Evolutionary conservation across 1,284 basidiomycete species (phyloP).

Genomic region (Mycena citricolor): DNA sequence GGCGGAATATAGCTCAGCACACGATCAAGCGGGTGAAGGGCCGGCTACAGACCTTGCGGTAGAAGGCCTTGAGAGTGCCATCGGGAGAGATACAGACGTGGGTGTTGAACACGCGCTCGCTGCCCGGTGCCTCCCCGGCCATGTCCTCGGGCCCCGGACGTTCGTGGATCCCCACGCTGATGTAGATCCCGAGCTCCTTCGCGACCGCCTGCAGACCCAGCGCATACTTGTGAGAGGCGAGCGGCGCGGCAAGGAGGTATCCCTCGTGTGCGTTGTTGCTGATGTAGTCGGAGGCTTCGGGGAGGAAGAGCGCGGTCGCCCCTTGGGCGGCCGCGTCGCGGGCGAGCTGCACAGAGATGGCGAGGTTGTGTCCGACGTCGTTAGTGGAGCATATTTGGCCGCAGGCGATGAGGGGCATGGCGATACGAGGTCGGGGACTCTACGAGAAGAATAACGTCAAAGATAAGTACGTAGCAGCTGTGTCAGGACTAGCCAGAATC

Average conservation of each 20-base stretch:
- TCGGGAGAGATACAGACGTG: constrained; percentile 19
- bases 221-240: constrained; percentile 18
- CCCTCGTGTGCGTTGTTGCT: constrained; percentile 9
- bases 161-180: constrained; percentile 20
- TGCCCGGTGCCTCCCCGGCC: constrained; percentile 18
- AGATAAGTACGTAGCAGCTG: too few species aligned
- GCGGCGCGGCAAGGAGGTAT: constrained; percentile 17
- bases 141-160: constrained; percentile 13
- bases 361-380: constrained; percentile 18
- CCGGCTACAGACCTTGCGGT: constrained; percentile 17
- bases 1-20: neutral
- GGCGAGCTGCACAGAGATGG: constrained; percentile 17
- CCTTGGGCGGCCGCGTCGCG: constrained; percentile 18
- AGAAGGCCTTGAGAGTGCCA: constrained; percentile 10
- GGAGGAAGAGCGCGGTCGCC: constrained; percentile 19
- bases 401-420: constrained; percentile 22
- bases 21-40: neutral
- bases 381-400: constrained; percentile 23
- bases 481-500: too few species aligned
- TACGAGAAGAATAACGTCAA: too few species aligned
- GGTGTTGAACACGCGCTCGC: constrained; percentile 22
- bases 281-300: constrained; percentile 22
- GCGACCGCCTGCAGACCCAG: constrained; percentile 15
- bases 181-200: constrained; percentile 17
- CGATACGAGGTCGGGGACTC: constrained; percentile 1